Base-by-base conservation (phyloP, 1,284 basidiomycete genomes). In the Ustilago nuda region DNA sequence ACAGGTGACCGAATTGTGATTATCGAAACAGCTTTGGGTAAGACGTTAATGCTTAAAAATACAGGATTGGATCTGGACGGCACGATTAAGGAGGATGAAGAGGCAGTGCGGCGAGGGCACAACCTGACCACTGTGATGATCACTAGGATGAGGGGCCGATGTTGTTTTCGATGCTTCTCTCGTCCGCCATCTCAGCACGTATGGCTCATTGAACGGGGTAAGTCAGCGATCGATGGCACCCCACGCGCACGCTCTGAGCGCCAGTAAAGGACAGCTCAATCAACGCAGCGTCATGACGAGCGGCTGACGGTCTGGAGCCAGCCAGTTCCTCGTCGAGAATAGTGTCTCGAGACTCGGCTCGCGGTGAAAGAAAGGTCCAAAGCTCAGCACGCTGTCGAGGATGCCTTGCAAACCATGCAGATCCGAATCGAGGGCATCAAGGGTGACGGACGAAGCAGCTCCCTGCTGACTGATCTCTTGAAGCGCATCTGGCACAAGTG, bases 321-420 rank as follows among this genome's bases (percentile, higher is more conserved):
- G 58, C 73, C 73, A 76, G 33, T 71, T 71, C 32, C 73, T 57
- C 8, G 73, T 76, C n/a, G 68, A 67, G 45, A 71, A 71, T 8
- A 71, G 41, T 5, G 65, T 61, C n/a, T 76, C 73, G 30, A 71
- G 15, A 50, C 65, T 45, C 2, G 73, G 73, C 17, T 76, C 73
- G 36, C 73, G 73, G 39, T 67, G 68, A 39, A 66, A 76, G 46
- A 51, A 58, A 12, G 68, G 53, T 23, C 73, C 73, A 23, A 76
- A 76, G 65, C 61, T 71, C 19, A 76, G 58, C 54, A 76, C 68
- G n/a, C 65, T 67, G 19, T 71, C 68, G 19, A 71, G 46, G 41
- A 76, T 76, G 17, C 64, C 73, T 51, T 76, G 73, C 50, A 76
- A n/a, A 17, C 68, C 68, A 19, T 41, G 57, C 32, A 76, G 68